Conservation (phyloP, 192 early-diverging fungal species). For the Gaertneriomyces semiglobifer region DNA sequence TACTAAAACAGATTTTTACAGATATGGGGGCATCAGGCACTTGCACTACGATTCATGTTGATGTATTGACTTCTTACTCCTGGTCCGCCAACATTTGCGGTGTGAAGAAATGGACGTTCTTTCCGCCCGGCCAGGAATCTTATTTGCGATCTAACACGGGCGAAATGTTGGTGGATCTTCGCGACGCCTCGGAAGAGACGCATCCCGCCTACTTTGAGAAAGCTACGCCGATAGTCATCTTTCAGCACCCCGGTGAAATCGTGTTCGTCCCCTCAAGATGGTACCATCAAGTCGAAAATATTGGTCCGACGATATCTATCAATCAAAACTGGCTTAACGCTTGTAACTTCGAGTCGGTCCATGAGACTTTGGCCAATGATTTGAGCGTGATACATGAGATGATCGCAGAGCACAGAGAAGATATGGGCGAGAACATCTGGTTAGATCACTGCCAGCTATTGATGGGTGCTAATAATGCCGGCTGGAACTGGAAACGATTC, state of each 20-base stretch:
- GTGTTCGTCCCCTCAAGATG: constrained; percentile 20
- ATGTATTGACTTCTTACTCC: constrained; percentile 15
- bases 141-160: constrained; percentile 6
- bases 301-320: constrained; percentile 18
- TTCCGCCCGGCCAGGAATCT: constrained; percentile 17
- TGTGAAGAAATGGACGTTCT: constrained; percentile 26
- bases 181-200: constrained; percentile 2
- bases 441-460: constrained; percentile 21
- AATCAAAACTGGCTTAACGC: constrained; percentile 32
- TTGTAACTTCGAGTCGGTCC: neutral
- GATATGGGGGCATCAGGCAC: constrained; percentile 27
- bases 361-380: neutral
- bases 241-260: constrained; percentile 19
- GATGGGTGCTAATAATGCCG: constrained; percentile 20
- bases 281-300: constrained; percentile 29
- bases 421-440: constrained; percentile 27
- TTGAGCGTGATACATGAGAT: constrained; percentile 6
- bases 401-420: constrained; percentile 20
- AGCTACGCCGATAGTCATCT: constrained; percentile 15
- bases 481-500: constrained; percentile 9
- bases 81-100: constrained; percentile 30
- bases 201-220: neutral
- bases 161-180: constrained; percentile 8
- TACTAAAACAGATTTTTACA: neutral
- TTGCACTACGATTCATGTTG: constrained; percentile 13